A percentile compares a stretch with the other conserved stretches of the same genome.
Conservation (phyloP, 805 yeast genomes). For the Saccharomycopsis vini region DNA sequence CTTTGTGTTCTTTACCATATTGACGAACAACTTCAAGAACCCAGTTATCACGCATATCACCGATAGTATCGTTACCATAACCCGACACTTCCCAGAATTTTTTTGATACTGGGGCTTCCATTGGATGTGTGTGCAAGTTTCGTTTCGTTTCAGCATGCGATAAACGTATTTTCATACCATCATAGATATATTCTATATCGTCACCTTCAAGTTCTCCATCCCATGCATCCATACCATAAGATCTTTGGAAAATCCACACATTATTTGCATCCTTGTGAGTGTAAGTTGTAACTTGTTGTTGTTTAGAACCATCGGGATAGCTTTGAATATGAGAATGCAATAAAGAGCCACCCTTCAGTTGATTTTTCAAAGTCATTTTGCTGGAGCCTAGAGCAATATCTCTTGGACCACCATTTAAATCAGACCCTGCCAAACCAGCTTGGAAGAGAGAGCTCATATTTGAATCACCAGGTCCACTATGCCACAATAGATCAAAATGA, state of each 20-base stretch:
- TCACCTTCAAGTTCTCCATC: slow-evolving; percentile 23
- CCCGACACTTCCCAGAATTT: slow-evolving; percentile 57
- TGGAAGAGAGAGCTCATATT: slow-evolving; percentile 74
- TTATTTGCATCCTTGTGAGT: slow-evolving; percentile 67
- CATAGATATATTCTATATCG: slow-evolving; percentile 29
- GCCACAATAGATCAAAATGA: slow-evolving; percentile 63
- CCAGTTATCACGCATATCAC: slow-evolving; percentile 74
- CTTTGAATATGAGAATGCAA: slow-evolving; percentile 64
- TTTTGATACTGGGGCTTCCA: slow-evolving; percentile 51
- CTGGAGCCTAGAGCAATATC: slow-evolving; percentile 54
- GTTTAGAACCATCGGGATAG: slow-evolving; percentile 69
- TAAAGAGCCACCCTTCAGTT: slow-evolving; percentile 64
- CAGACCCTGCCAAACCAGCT: slow-evolving; percentile 60
- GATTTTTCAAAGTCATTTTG: slow-evolving; percentile 37
- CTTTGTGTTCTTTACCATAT: slow-evolving; percentile 40
- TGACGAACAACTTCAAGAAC: slow-evolving; percentile 58
- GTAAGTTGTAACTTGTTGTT: slow-evolving; percentile 72
- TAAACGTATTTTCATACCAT: slow-evolving; percentile 54
- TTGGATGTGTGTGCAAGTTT: slow-evolving; percentile 62
- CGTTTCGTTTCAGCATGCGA: slow-evolving; percentile 51
- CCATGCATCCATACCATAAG: slow-evolving; percentile 29
- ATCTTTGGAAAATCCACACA: slow-evolving; percentile 51
- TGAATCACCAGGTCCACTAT: slow-evolving; percentile 70
- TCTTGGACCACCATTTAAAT: slow-evolving; percentile 58
- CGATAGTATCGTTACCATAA: slow-evolving; percentile 53